Conservation (phyloP, 2,329 filamentous ascomycete species). For the Neoarthrinium moseri region DNA sequence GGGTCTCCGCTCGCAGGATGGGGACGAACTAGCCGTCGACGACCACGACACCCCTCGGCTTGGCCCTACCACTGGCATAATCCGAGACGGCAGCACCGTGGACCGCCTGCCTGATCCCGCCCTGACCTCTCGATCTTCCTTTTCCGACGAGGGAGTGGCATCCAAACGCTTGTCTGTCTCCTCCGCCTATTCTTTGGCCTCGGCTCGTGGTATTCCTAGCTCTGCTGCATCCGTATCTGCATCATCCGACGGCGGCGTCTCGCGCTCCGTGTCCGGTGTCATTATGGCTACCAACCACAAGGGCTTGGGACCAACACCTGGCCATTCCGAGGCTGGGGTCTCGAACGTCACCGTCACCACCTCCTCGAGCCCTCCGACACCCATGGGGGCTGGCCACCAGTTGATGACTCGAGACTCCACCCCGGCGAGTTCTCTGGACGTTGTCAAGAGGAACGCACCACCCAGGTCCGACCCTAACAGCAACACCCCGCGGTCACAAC, state of each 20-base stretch:
- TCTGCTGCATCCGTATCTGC: constrained; percentile 52
- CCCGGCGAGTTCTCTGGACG: constrained; percentile 41
- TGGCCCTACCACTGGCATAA: constrained; percentile 27
- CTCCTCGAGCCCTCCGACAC: constrained; percentile 44
- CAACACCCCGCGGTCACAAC: constrained; percentile 35
- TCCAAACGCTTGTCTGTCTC: constrained; percentile 69
- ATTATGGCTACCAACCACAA: constrained; percentile 47
- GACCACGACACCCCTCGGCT: constrained; percentile 48
- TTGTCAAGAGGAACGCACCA: constrained; percentile 40
- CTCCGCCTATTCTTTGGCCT: constrained; percentile 69
- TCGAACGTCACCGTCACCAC: constrained; percentile 55
- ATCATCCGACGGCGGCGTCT: constrained; percentile 47
- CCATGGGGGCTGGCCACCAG: constrained; percentile 40
- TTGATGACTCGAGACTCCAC: constrained; percentile 41
- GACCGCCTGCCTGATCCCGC: constrained; percentile 47
- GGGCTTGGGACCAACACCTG: constrained; percentile 36
- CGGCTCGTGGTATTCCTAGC: constrained; percentile 52
- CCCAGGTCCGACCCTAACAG: constrained; percentile 26
- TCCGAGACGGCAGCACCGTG: constrained; percentile 22
- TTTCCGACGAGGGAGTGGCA: constrained; percentile 46
- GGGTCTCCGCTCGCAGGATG: background rate
- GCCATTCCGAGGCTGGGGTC: constrained; percentile 49
- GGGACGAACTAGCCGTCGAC: constrained; percentile 44
- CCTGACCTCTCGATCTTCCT: constrained; percentile 43
- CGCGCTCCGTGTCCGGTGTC: constrained; percentile 42